phyloP scores from a whole-genome alignment of 495 filamentous ascomycete species.

The Podospora sp. region DNA sequence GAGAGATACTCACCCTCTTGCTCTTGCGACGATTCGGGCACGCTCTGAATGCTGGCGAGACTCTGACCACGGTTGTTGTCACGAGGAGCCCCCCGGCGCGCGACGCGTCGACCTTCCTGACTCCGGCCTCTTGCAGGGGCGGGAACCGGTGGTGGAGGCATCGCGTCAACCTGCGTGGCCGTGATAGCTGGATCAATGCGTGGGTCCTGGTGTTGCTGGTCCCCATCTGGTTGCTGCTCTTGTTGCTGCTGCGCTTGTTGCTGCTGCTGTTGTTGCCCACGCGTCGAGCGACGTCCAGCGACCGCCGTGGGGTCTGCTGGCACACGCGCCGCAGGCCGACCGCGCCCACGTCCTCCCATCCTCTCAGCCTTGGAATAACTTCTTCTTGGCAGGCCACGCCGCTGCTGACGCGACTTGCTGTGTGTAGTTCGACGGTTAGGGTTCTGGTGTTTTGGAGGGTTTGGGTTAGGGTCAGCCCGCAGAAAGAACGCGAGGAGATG shows the following conservation, averaged over 20 bases:
- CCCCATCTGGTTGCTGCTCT: no score
- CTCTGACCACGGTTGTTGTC: conserved; percentile 6
- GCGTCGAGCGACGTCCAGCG: conserved; percentile 32
- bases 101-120: conserved; percentile 12
- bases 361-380: conserved; percentile 26
- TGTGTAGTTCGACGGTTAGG: no score
- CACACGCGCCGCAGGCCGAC: conserved; percentile 24
- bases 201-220: conserved; percentile 12
- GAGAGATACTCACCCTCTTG: no score
- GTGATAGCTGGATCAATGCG: conserved; percentile 34
- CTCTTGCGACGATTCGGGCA: neutral
- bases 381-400: no score
- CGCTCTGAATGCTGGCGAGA: conserved; percentile 21
- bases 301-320: conserved; percentile 20
- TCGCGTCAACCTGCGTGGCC: conserved; percentile 19
- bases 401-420: no score
- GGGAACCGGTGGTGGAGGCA: conserved; percentile 33
- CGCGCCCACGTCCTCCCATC: conserved; percentile 21
- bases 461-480: conserved; percentile 42
- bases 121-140: conserved; percentile 21
- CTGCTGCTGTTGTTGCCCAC: conserved; percentile 28
- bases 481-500: conserved; percentile 1
- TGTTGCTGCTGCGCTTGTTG: conserved; percentile 10
- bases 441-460: conserved; percentile 33
- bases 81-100: conserved; percentile 24